Conservation (phyloP, 78 protist genomes). For the Dictyostelium purpureum region DNA sequence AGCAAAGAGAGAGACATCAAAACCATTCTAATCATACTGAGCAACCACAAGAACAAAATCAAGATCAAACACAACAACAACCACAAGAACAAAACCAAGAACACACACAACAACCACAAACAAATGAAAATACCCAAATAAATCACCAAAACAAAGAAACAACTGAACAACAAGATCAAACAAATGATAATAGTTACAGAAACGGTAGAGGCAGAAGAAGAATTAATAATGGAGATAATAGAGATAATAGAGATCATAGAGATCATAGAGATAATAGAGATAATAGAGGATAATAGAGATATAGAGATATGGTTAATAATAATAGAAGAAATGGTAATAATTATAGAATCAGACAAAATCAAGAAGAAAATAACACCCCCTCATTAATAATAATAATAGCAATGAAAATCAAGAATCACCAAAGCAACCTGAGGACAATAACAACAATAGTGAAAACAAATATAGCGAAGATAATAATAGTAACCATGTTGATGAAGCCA, state of each 20-base stretch:
- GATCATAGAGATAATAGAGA: no score
- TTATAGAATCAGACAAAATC: neutral
- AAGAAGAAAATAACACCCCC: neutral
- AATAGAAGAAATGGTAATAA: neutral
- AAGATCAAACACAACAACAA: neutral
- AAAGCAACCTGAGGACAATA: neutral
- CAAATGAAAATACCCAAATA: neutral
- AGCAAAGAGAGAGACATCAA: no score
- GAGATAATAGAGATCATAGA: neutral
- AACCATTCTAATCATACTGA: no score
- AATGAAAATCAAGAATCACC: neutral
- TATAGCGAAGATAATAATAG: neutral
- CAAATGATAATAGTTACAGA: neutral
- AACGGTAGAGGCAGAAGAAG: no score
- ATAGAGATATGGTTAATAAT: no score
- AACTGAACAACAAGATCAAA: neutral
- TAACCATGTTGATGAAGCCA: neutral
- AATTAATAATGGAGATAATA: no score
- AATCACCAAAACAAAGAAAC: neutral
- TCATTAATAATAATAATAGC: neutral
- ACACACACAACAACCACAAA: neutral
- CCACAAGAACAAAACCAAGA: neutral
- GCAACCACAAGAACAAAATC: neutral
- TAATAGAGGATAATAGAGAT: no score
- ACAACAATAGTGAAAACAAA: neutral